Evolutionary conservation across 2,329 filamentous ascomycete species (phyloP), one percentile per base, ranked within the genome.

Genomic region (Penicillium rolfsii): DNA sequence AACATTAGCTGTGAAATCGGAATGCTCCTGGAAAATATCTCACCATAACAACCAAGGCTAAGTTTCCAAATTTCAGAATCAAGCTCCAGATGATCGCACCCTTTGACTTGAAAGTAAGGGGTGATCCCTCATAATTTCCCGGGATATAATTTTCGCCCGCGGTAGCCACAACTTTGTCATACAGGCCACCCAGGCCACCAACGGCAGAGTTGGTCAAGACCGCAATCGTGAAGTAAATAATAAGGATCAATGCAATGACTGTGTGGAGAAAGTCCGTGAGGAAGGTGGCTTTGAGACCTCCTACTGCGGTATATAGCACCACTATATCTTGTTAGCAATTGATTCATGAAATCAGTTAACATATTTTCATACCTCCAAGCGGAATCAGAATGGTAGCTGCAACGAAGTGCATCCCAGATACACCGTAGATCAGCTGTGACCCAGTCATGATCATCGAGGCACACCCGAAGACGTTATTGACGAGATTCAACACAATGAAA

Each of bases 201-300:
- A 83, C 71, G 0, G 73, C 70, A 4, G 78, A 73, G 58, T 80
- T 76, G 1, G 75, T 79, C 5, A 83, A 63, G n/a, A 82, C 75
- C 0, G 74, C 69, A 2, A 84, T 65, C 0, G 81, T 80, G 62
- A 83, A 83, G 63, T 79, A 83, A 19, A 82, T 79, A 22, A 83
- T 74, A 4, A 84, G 71, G 30, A 84, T 77, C 4, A 83, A 64
- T 1, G 79, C 79, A 52, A 83, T 76, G 0, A 77, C 73, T 0
- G 82, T 84, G 58, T 84, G 82, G 2, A 82, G 61, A 46, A 77
- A 83, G 60, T 83, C 81, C 0, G 81, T 82, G 6, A 83, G 63
- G 58, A 83, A 83, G 0, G 81, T 83, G 0, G 81, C 81, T 58
- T 82, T 82, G 4, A 83, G 66, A 3, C 81, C 81, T 6, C 81